A percentile compares a stretch with the other conserved stretches of the same genome.
phyloP scores from a whole-genome alignment of 129 eudicot species.

The Flaveria linearis region DNA sequence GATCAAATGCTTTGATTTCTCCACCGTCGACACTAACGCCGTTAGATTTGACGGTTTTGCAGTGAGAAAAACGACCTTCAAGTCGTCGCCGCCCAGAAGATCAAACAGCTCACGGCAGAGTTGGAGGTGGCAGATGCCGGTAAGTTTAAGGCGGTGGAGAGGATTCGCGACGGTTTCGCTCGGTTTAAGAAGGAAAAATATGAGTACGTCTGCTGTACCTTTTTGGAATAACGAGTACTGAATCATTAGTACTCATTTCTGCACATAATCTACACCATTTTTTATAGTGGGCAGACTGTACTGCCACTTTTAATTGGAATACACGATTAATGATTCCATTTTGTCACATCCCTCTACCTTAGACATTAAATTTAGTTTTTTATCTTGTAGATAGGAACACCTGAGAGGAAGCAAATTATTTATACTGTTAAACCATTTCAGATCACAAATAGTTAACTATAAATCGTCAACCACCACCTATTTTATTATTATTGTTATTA shows the following conservation, averaged over 20 bases:
- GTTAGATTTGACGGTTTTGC: conserved; percentile 18
- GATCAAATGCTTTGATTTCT: conserved; percentile 28
- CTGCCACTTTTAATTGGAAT: conserved; percentile 28
- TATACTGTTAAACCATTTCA: not conserved
- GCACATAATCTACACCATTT: conserved; percentile 25
- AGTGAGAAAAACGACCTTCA: conserved; percentile 67
- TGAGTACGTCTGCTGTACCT: conserved; percentile 55
- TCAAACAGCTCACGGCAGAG: conserved; percentile 76
- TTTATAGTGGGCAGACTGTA: conserved; percentile 19
- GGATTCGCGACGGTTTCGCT: conserved; percentile 67
- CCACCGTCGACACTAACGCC: conserved; percentile 13
- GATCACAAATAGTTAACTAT: not conserved
- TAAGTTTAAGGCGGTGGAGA: conserved; percentile 57
- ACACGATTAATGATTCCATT: conserved; percentile 27
- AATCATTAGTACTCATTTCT: conserved; percentile 32
- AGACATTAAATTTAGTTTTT: not conserved
- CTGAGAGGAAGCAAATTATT: conserved; percentile 27
- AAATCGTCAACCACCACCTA: conserved; percentile 12
- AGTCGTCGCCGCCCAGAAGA: conserved; percentile 62
- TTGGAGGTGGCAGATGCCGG: conserved; percentile 43
- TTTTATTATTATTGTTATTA: not conserved
- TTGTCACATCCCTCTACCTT: conserved; percentile 19
- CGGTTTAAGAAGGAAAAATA: conserved; percentile 84
- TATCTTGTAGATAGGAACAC: conserved; percentile 4
- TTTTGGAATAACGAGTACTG: conserved; percentile 6